Evolutionary conservation across 768 basidiomycete species (phyloP).

Genomic region (Kwoniella bestiolae): DNA sequence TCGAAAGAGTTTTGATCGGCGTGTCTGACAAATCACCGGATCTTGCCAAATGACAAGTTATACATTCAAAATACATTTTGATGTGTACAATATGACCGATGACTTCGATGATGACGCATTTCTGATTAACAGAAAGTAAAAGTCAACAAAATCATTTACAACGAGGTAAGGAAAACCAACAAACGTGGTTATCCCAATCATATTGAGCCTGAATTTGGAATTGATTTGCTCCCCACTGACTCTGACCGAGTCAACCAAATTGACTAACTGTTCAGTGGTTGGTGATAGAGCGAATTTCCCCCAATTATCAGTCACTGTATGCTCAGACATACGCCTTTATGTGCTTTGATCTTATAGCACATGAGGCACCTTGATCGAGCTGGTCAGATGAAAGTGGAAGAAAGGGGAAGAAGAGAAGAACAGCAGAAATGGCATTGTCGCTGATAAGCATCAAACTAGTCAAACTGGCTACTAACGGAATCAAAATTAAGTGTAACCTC

Average conservation of each 20-base stretch:
- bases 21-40: too few species aligned
- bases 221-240: background rate
- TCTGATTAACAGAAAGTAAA: background rate
- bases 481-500: background rate
- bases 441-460: too few species aligned
- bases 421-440: background rate
- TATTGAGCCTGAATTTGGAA: background rate
- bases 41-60: background rate
- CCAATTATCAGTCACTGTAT: background rate
- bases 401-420: conserved; percentile 9
- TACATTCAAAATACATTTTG: background rate
- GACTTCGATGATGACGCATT: background rate
- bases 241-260: background rate
- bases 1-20: background rate
- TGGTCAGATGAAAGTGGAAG: background rate
- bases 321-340: conserved; percentile 28
- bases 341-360: conserved; percentile 20
- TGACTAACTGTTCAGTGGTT: background rate
- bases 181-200: background rate
- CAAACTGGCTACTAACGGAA: too few species aligned
- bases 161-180: background rate
- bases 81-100: background rate
- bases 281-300: background rate
- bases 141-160: background rate
- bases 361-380: conserved; percentile 27